A percentile compares a stretch with the other conserved stretches of the same genome.
phyloP scores from a whole-genome alignment of 805 yeast genomes.

The Priceomyces medius region DNA sequence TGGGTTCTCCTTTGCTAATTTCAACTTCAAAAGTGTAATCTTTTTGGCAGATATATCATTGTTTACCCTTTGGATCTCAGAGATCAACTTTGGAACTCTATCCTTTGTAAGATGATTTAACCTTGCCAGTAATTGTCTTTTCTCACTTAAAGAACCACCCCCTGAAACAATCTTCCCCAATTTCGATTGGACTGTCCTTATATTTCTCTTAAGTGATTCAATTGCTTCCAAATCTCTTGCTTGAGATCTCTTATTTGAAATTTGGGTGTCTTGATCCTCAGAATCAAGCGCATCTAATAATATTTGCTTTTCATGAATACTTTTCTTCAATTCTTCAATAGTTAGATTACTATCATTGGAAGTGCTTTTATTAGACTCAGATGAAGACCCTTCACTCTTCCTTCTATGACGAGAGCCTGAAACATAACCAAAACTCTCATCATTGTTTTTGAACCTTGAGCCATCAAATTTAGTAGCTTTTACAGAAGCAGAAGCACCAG shows the following conservation, averaged over 20 bases:
- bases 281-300: slow-evolving; percentile 70
- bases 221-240: slow-evolving; percentile 54
- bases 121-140: slow-evolving; percentile 51
- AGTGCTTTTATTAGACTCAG: slow-evolving; percentile 12
- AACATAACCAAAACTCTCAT: slow-evolving; percentile 63
- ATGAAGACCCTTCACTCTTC: slow-evolving; percentile 16
- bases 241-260: slow-evolving; percentile 31
- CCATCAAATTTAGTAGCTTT: slow-evolving; percentile 28
- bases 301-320: slow-evolving; percentile 69
- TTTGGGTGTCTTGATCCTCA: slow-evolving; percentile 49
- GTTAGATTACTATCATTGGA: slow-evolving; percentile 37
- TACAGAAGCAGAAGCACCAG: slow-evolving; percentile 17
- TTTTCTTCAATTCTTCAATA: slow-evolving; percentile 57
- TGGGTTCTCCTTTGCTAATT: slow-evolving; percentile 63
- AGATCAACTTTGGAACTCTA: slow-evolving; percentile 68
- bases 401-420: slow-evolving; percentile 64
- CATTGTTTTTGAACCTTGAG: slow-evolving; percentile 64
- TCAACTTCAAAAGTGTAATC: slow-evolving; percentile 58
- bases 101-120: slow-evolving; percentile 62
- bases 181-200: slow-evolving; percentile 46
- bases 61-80: slow-evolving; percentile 62
- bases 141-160: slow-evolving; percentile 43
- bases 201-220: slow-evolving; percentile 61
- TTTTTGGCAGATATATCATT: slow-evolving; percentile 65
- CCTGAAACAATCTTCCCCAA: slow-evolving; percentile 25